Percentiles rank a stretch among this genome's conserved stretches.
Conservation (phyloP, 139 green algal genomes). For the Tetratostichococcus sp. region DNA sequence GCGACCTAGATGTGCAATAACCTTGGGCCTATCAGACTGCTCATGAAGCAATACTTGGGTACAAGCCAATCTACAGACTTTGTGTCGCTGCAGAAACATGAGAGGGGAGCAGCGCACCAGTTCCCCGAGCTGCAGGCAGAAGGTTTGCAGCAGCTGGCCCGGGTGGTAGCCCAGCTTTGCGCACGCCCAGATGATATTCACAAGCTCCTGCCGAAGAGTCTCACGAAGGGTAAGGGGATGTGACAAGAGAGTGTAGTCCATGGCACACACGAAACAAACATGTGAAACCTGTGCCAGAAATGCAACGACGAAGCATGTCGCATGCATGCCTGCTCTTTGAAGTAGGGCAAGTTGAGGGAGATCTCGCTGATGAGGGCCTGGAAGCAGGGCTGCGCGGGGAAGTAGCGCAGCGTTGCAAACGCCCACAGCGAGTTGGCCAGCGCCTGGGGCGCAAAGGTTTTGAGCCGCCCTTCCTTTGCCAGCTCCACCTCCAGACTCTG, state of each 20-base stretch:
- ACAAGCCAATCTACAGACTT: too few species aligned
- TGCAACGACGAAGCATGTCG: not conserved
- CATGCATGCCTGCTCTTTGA: constrained; percentile 1
- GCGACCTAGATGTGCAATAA: too few species aligned
- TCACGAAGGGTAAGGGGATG: too few species aligned
- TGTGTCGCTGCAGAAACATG: too few species aligned
- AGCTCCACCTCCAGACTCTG: constrained; percentile 20
- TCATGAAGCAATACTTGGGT: too few species aligned
- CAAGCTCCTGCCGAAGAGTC: constrained; percentile 29
- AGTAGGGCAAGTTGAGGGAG: constrained; percentile 6
- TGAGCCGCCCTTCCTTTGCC: not conserved
- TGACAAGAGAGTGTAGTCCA: too few species aligned
- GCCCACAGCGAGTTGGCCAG: constrained; percentile 42
- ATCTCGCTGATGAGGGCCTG: constrained; percentile 19
- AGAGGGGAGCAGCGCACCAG: not conserved
- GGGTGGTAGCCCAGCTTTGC: constrained; percentile 37
- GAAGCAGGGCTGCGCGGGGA: constrained; percentile 23
- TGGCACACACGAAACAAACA: too few species aligned
- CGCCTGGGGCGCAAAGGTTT: constrained; percentile 22
- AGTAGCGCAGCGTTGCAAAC: constrained; percentile 44
- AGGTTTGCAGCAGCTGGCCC: constrained; percentile 25
- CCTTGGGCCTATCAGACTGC: too few species aligned
- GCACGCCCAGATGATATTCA: constrained; percentile 33
- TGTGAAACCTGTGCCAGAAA: too few species aligned
- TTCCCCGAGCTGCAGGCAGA: constrained; percentile 6